A percentile compares a stretch with the other conserved stretches of the same genome.
These are phyloP conservation scores for Ustilago trichophora DNA, from an alignment of 1,284 basidiomycete species.

Conservation along the genomic window DNA sequence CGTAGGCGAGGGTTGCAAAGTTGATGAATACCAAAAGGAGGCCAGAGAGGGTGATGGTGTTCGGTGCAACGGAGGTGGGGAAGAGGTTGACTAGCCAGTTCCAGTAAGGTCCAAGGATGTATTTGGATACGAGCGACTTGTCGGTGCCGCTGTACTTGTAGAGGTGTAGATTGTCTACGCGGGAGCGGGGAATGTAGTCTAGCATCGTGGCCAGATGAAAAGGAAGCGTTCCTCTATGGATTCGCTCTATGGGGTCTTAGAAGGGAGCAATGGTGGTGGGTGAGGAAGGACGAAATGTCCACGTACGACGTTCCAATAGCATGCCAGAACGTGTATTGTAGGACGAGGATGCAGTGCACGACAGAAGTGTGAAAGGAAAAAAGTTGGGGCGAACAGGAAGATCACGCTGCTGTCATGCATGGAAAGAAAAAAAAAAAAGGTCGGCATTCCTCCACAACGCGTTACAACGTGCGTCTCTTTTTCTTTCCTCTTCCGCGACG, in stretches of 20 bases:
- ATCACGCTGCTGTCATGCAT: not conserved
- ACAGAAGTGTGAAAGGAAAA: conserved; percentile 7
- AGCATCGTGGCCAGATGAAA: conserved; percentile 32
- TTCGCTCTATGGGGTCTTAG: not conserved
- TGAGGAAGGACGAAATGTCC: not conserved
- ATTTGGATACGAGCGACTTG: conserved; percentile 73
- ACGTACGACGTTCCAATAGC: no score
- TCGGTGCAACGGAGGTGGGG: conserved; percentile 87
- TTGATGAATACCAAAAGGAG: conserved; percentile 84
- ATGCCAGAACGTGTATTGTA: no score
- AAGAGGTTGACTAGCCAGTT: conserved; percentile 90
- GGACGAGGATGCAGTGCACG: conserved; percentile 1
- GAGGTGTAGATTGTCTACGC: conserved; percentile 69
- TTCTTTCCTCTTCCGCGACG: conserved; percentile 1
- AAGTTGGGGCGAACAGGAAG: conserved; percentile 10
- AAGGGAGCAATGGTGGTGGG: not conserved
- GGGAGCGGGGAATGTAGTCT: conserved; percentile 67
- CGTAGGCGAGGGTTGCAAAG: conserved; percentile 77
- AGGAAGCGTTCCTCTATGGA: no score
- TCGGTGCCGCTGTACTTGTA: conserved; percentile 73
- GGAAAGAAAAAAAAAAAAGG: no score
- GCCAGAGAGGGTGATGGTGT: conserved; percentile 73
- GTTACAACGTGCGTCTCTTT: not conserved
- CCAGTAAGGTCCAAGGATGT: conserved; percentile 91
- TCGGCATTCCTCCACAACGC: conserved; percentile 16